Evolutionary conservation across 2,329 filamentous ascomycete species (phyloP).

Genomic region (Tolypocladium ovalisporum): DNA sequence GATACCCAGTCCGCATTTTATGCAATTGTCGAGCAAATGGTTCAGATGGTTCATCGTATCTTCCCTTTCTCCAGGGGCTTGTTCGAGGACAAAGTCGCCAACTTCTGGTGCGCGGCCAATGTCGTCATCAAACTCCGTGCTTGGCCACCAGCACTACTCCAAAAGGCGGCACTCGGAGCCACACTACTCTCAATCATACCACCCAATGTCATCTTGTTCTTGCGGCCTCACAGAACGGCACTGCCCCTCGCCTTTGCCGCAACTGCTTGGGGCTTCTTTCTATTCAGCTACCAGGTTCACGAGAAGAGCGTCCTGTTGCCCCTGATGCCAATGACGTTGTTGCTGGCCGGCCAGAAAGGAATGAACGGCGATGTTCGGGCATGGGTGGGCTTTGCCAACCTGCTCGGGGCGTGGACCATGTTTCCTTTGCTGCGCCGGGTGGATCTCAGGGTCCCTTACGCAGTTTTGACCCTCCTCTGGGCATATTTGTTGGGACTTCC

Average conservation of each 20-base stretch:
- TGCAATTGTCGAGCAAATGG: conserved; percentile 63
- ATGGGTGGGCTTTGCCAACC: conserved; percentile 95
- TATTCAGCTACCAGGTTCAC: conserved; percentile 96
- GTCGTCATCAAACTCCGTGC: conserved; percentile 76
- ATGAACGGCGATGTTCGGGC: conserved; percentile 65
- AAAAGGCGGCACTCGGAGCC: conserved; percentile 61
- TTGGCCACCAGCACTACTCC: conserved; percentile 61
- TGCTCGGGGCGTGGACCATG: conserved; percentile 84
- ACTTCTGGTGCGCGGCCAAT: conserved; percentile 93
- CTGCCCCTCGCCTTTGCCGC: conserved; percentile 72
- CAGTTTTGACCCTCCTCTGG: conserved; percentile 78
- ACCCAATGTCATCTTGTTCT: conserved; percentile 68
- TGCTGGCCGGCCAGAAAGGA: conserved; percentile 69
- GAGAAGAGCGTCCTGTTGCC: conserved; percentile 95
- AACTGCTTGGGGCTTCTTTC: conserved; percentile 92
- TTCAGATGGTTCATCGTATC: conserved; percentile 81
- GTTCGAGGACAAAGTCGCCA: conserved; percentile 98
- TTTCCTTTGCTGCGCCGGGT: conserved; percentile 84
- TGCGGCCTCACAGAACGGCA: conserved; percentile 65
- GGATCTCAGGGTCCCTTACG: conserved; percentile 73
- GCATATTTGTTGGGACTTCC: conserved; percentile 82
- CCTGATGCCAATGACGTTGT: conserved; percentile 82
- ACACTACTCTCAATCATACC: conserved; percentile 70
- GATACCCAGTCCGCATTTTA: conserved; percentile 61
- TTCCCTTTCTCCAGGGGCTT: conserved; percentile 93